A percentile compares a stretch with the other conserved stretches of the same genome.
Evolutionary conservation across 352 stramenopile species (phyloP).

Genomic region (Phytophthora pini): DNA sequence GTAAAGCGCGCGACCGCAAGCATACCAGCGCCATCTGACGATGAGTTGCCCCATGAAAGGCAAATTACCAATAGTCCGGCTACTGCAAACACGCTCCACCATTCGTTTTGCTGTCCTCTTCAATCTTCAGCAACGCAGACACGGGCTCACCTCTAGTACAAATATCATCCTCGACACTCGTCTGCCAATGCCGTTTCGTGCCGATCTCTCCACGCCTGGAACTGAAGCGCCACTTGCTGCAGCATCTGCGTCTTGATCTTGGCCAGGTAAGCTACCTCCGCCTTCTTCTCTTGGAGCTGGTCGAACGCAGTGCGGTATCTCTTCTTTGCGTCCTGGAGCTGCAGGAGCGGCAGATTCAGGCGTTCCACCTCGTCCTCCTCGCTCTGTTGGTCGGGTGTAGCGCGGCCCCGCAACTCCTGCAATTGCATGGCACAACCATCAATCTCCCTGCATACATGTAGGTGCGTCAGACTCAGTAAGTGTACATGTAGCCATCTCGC

Average conservation of each 20-base stretch:
- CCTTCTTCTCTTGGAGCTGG: conserved; percentile 58
- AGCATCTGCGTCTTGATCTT: conserved; percentile 77
- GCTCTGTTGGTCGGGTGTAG: conserved; percentile 3
- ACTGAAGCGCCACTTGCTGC: conserved; percentile 55
- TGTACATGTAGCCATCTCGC: conserved; percentile 14
- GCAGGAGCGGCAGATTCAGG: conserved; percentile 38
- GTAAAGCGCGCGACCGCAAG: neutral
- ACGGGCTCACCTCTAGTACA: neutral
- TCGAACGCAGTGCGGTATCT: conserved; percentile 56
- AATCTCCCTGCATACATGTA: conserved; percentile 47
- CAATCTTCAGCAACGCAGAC: conserved; percentile 1
- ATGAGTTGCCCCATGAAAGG: conserved; percentile 11
- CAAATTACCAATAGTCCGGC: neutral
- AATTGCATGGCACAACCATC: conserved; percentile 49
- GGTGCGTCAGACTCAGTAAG: no score
- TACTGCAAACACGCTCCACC: conserved; percentile 11
- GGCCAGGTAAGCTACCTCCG: conserved; percentile 56
- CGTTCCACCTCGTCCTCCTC: conserved; percentile 6
- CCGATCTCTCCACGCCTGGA: conserved; percentile 55
- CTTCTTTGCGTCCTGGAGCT: conserved; percentile 70
- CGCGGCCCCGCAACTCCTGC: conserved; percentile 34
- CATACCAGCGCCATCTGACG: neutral
- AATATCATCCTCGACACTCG: conserved; percentile 11
- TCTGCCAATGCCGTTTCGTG: conserved; percentile 11
- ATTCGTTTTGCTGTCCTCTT: neutral